Base-by-base conservation (phyloP, 441 rosid species). In the Monsonia emarginata region DNA sequence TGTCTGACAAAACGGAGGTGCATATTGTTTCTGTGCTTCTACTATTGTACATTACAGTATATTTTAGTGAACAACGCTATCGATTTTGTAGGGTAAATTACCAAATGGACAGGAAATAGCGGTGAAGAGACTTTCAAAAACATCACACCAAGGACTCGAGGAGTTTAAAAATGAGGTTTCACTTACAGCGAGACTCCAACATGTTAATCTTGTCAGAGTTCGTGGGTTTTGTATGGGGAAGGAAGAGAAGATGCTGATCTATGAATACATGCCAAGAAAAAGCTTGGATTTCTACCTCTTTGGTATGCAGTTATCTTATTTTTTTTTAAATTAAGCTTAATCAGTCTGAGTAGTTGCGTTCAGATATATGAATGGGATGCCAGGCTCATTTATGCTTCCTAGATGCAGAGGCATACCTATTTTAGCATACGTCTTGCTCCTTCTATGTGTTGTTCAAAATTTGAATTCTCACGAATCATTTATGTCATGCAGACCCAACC, bases 111-210 rank as follows among this genome's bases (percentile, higher is more conserved):
- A 16, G 30, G 57, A 61, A 52, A 61, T 72, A n/a, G 75, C 75
- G 1, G 72, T 63, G n/a, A 72, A 72, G 65, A 67, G 66, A 63
- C 71, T 72, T 25, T 66, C 68, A 1, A 63, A 65, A 44, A 40
- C 71, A 7, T 67, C 75, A 10, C 58, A 18, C 1, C 68, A 67
- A 72, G 75, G 75, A 44, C 36, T 52, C n/a, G 67, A 65, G 67
- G 73, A 74, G 58, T 74, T 69, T 31, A 5, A 36, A 65, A 69
- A 63, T 34, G 72, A 69, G 63, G 61, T 69, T 21, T 19, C 18
- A 19, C 73, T 74, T 30, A 65, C 67, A 0, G 70, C 73, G 3
- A 40, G 61, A 3, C 70, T 74, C 1, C 70, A 74, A 40, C 77
- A 69, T 16, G 61, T 69, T 13, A 74, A 69, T 62, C 66, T 74